Percentiles rank a stretch among this genome's conserved stretches.
Evolutionary conservation across 352 stramenopile species (phyloP).

Genomic region (Pythium pyrilobum): DNA sequence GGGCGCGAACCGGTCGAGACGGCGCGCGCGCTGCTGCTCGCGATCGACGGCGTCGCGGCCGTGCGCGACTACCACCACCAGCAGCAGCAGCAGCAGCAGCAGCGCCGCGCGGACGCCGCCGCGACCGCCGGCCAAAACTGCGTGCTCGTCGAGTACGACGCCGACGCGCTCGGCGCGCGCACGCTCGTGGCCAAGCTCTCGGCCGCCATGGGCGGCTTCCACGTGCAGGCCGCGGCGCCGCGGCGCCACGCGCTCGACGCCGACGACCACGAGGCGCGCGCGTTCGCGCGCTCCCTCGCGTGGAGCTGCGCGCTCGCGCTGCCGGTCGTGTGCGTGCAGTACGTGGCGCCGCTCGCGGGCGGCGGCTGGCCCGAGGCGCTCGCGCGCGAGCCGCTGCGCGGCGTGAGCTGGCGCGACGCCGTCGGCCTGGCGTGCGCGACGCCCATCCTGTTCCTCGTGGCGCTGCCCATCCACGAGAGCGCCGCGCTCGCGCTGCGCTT

Average conservation of each 20-base stretch:
- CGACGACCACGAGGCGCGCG: slow-evolving; percentile 33
- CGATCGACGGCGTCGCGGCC: slow-evolving; percentile 34
- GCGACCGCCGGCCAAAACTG: neutral
- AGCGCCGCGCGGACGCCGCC: neutral
- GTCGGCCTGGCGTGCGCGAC: slow-evolving; percentile 62
- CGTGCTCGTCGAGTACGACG: slow-evolving; percentile 15
- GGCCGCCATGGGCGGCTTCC: neutral
- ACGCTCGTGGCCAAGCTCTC: slow-evolving; percentile 11
- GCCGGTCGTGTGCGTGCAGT: slow-evolving; percentile 52
- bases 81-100: slow-evolving; percentile 32
- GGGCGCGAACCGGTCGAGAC: slow-evolving; percentile 19
- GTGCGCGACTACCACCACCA: slow-evolving; percentile 37
- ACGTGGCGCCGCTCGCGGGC: slow-evolving; percentile 35
- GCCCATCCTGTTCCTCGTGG: slow-evolving; percentile 54
- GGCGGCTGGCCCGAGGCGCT: slow-evolving; percentile 20
- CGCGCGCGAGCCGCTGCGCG: slow-evolving; percentile 23
- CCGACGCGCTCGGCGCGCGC: slow-evolving; percentile 8
- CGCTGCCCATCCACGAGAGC: slow-evolving; percentile 66
- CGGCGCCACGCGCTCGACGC: slow-evolving; percentile 29
- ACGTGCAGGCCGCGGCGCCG: slow-evolving; percentile 39
- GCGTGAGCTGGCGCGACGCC: slow-evolving; percentile 44
- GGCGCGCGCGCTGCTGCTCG: slow-evolving; percentile 22
- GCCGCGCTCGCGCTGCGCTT: slow-evolving; percentile 56
- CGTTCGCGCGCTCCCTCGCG: slow-evolving; percentile 39
- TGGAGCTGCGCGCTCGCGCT: slow-evolving; percentile 55